Base-by-base conservation (phyloP, 805 yeast species). In the Lachancea dasiensis region DNA sequence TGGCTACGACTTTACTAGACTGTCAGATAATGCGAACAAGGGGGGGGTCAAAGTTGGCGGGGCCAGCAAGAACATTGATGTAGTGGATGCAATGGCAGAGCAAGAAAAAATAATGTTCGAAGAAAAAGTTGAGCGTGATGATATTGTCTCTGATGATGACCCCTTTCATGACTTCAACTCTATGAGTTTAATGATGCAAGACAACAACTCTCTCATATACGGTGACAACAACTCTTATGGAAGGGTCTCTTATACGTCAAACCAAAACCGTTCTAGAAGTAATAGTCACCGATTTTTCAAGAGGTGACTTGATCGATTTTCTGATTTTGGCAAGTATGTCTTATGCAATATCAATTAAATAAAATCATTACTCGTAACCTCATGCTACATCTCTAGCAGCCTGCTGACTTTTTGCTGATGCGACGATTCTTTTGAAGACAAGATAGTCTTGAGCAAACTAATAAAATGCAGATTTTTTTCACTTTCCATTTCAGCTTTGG, bases 141-240 rank as follows among this genome's bases (percentile, higher is more conserved):
- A 63, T 30, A 58, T 56, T 18, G 61, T 61, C 5, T 60, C 68
- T 4, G 65, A 65, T 19, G 56, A 55, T 31, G 95, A 87, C 60
- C 96, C 96, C 2, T 87, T 87, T 59, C 82, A 77, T 35, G 77
- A 78, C 52, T 87, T 87, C 63, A 84, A 79, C 54, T 86, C 96
- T 0, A 83, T 87, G 58, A 86, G 95, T 5, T 68, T 87, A 50
- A 83, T 84, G 50, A 87, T 86, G 56, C 80, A 76, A 41, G 86
- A 78, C 31, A 68, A 67, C 29, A 69, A 72, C 30, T 63, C 72
- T 3, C 65, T 72, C 56, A 58, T 69, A 3, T 78, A 74, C 47
- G 76, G 68, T 13, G 63, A 63, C 23, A 64, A 61, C 14, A 63
- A 61, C 31, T 62, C 66, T 0, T 66, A 65, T 41, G 71, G 70